Base-by-base conservation (phyloP, 2,329 filamentous ascomycete species). In the Bimuria novae-zelandiae region DNA sequence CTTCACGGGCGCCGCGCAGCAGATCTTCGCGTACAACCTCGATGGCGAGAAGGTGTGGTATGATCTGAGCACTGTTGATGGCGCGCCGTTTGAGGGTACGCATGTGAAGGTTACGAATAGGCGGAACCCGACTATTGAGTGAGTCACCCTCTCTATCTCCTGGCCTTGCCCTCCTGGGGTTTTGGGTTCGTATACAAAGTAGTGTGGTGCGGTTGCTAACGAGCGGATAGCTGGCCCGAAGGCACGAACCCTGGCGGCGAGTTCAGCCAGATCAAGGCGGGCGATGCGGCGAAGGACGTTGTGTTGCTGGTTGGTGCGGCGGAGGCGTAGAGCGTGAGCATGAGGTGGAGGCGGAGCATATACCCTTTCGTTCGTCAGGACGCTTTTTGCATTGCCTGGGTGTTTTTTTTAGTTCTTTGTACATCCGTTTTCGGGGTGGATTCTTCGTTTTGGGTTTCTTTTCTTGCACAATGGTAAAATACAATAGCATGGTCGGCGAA, bases 11-110 rank as follows among this genome's bases (percentile, higher is more conserved):
- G 59, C 56, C 14, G 60, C 66, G 19, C 51, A 60, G 27, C 65
- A 68, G 36, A 60, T 65, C 16, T 68, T 67, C 52, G 54, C 65
- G 1, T 69, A 70, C 53, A 61, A 60, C 22, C 51, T 70, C 3
- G 65, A 68, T 37, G 59, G 54, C 10, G 56, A 42, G 1, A 45
- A 56, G 21, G 65, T 67, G 8, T 69, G 65, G 61, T 67, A 69
- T 51, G 63, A 69, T 37, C 39, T 69, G 27, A 65, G 62, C 51
- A 57, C 57, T 3, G 61, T 61, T 1, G 66, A 69, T 43, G 65
- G 66, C 4, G 64, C 65, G 10, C 67, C 66, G 7, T 71, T 71
- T 39, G 54, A 48, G 3, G 68, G 68, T 7, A 49, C 58, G 11
- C 60, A 53, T 14, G 32, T 69, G 27, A 64, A 61, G 6, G 65